A percentile compares a stretch with the other conserved stretches of the same genome.
Evolutionary conservation across 768 basidiomycete genomes (phyloP).

Genomic region (Leccinum imitatum): DNA sequence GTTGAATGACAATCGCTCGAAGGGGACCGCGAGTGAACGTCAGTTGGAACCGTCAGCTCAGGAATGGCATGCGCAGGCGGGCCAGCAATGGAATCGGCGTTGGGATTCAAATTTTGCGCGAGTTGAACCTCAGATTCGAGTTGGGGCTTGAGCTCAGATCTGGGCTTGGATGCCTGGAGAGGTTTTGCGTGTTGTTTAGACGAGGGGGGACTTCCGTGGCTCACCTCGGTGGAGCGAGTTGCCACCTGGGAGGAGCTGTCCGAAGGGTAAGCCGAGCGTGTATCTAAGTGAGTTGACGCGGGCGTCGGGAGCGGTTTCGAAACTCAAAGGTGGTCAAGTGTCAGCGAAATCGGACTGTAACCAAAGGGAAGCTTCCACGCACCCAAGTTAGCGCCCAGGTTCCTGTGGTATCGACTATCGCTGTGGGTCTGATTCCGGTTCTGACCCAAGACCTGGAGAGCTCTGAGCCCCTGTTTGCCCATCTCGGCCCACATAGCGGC

Average conservation of each 20-base stretch:
- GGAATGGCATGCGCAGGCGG: conserved; percentile 31
- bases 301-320: conserved; percentile 11
- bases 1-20: no score
- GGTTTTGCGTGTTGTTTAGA: no score
- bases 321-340: neutral
- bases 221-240: conserved; percentile 19
- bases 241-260: conserved; percentile 59
- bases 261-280: conserved; percentile 34
- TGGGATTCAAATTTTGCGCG: neutral
- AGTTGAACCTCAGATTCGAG: no score
- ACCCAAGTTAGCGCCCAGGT: neutral
- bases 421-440: no score
- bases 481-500: conserved; percentile 38
- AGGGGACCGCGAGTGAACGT: conserved; percentile 1
- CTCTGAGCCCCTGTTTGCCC: conserved; percentile 56
- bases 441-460: conserved; percentile 18
- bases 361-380: neutral
- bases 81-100: conserved; percentile 16
- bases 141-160: neutral
- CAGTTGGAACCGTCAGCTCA: conserved; percentile 28
- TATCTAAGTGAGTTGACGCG: conserved; percentile 1
- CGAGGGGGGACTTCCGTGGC: conserved; percentile 10
- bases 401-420: no score
- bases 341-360: neutral
- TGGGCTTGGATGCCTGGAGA: neutral